These are phyloP conservation scores for Cutaneotrichosporon curvatum DNA, from an alignment of 1,284 basidiomycete genomes.

Conservation along the genomic window DNA sequence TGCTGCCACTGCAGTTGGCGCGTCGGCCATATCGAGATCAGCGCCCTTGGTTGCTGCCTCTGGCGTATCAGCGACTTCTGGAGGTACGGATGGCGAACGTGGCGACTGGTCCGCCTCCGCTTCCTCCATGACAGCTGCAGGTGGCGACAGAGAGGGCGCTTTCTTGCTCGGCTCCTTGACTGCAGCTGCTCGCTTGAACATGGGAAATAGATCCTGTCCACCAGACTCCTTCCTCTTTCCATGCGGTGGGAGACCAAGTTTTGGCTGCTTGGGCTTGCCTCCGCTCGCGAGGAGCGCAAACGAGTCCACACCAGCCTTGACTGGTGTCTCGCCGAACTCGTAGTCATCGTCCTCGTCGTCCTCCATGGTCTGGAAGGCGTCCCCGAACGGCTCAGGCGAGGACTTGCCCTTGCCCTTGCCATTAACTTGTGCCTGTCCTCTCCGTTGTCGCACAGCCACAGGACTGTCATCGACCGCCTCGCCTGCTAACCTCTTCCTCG, in stretches of 20 bases:
- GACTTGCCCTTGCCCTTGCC: not conserved
- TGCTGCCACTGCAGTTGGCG: not conserved
- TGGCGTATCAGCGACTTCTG: too few relatives aligned
- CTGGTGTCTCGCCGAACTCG: slow-evolving; percentile 12
- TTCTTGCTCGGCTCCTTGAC: too few relatives aligned
- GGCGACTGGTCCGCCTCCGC: too few relatives aligned
- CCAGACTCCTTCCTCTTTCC: not conserved
- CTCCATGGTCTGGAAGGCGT: not conserved
- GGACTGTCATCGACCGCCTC: slow-evolving; percentile 42
- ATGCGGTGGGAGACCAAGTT: not conserved
- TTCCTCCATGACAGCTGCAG: too few relatives aligned
- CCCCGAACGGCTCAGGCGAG: not conserved
- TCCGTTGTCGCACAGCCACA: slow-evolving; percentile 16
- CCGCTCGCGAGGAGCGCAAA: slow-evolving; percentile 9
- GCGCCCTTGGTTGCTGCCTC: not conserved
- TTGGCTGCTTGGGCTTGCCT: not conserved
- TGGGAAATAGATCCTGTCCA: slow-evolving; percentile 10
- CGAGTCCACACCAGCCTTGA: slow-evolving; percentile 6
- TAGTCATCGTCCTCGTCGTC: slow-evolving; percentile 7
- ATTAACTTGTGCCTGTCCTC: not conserved
- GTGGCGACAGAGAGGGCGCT: too few relatives aligned
- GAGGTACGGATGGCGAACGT: too few relatives aligned
- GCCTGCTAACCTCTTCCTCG: slow-evolving; percentile 40
- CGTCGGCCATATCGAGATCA: not conserved
- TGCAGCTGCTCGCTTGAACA: slow-evolving; percentile 8